These are phyloP conservation scores for Alloteropsis semialata DNA, from an alignment of 176 grass and related monocot species.

Conservation along the genomic window DNA sequence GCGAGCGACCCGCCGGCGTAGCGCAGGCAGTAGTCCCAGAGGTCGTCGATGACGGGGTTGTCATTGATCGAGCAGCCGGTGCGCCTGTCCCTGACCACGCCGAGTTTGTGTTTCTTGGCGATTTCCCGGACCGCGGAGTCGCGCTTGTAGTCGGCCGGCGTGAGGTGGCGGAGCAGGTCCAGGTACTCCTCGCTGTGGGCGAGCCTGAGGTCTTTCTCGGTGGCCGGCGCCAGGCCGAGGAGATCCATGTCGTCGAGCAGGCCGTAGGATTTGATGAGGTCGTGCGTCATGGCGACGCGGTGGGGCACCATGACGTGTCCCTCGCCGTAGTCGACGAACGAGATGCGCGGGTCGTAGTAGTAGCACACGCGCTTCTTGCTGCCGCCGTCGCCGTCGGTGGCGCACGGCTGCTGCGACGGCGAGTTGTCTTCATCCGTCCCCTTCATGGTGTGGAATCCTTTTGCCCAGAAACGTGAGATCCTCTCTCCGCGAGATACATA, in stretches of 20 bases:
- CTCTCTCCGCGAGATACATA: too few relatives aligned
- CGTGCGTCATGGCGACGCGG: constrained; percentile 54
- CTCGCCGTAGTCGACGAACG: constrained; percentile 57
- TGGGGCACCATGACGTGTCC: constrained; percentile 66
- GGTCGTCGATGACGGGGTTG: constrained; percentile 45
- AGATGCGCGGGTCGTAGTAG: constrained; percentile 65
- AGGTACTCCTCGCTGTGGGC: constrained; percentile 40
- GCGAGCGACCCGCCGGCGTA: constrained; percentile 51
- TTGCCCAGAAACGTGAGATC: too few relatives aligned
- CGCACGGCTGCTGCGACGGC: constrained; percentile 3
- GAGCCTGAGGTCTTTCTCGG: constrained; percentile 26
- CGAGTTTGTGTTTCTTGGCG: not conserved
- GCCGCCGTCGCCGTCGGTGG: not conserved
- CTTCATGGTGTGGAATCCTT: too few relatives aligned
- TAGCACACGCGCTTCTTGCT: constrained; percentile 64
- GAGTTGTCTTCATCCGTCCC: not conserved
- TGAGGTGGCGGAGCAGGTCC: constrained; percentile 2
- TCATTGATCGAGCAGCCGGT: constrained; percentile 36
- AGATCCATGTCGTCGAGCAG: constrained; percentile 38
- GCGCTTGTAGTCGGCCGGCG: not conserved
- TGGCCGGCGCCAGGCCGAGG: constrained; percentile 22
- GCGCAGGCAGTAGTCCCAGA: constrained; percentile 44
- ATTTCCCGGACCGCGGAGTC: not conserved
- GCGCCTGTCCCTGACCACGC: not conserved
- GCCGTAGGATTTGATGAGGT: constrained; percentile 51